Evolutionary conservation across 2,329 filamentous ascomycete genomes (phyloP), one percentile per base, ranked within the genome.

Genomic region (Fusarium chuoi): DNA sequence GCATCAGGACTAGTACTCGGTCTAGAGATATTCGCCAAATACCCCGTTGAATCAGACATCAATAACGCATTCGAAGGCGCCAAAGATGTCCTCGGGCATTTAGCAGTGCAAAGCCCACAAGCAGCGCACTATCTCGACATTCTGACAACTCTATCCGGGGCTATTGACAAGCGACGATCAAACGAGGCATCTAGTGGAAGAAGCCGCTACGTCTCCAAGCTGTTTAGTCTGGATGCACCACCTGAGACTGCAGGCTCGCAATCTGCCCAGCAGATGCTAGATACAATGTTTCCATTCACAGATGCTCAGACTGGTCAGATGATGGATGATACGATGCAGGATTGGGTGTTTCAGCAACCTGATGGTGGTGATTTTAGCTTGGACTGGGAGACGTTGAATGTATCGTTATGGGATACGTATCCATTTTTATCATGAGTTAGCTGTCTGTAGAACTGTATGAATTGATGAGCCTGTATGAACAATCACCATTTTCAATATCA

Each of bases 111-210:
- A 54, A 89, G 87, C 45, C 86, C 88, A 0, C 89, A 90, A 68
- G 89, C 89, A 7, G 85, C 83, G 6, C 88, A 90, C 58, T 90
- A 91, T 73, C 83, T 85, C 18, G 87, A 89, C 11, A 90, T 90
- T 26, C 80, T 90, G 13, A 85, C 81, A 0, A 80, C 83, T 6
- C 79, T 89, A 9, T 82, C 83, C 0, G 83, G 83, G 15, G 86
- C 86, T 1, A 84, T 88, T 15, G 65, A 75, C 15, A 68, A 77
- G 13, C 69, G 73, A 22, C 63, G 69, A 4, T 52, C 69, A 17
- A 68, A 62, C 0, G 56, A 78, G 26, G 30, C 76, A 6, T 74
- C 76, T 1, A 59, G 73, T 0, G 74, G 77, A 3, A 66, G 74
- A 36, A 78, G 73, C 6, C 75, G 74, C 14, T 78, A 78, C 3